A percentile compares a stretch with the other conserved stretches of the same genome.
Evolutionary conservation across 805 yeast genomes (phyloP).

Genomic region (Yamadazyma tumulicola): DNA sequence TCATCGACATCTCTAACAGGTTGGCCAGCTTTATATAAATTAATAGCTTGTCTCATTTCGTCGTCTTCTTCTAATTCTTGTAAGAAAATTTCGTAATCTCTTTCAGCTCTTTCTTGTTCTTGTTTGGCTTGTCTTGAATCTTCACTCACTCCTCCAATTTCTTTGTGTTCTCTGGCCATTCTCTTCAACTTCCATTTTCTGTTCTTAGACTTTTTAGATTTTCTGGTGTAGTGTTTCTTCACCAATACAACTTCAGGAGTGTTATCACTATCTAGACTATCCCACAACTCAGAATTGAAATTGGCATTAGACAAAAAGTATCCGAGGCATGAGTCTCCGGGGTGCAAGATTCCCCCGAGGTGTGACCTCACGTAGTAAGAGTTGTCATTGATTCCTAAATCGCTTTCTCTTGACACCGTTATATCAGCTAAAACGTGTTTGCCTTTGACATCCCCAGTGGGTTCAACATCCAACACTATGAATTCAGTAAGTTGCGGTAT

Average conservation of each 20-base stretch:
- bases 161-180: constrained; percentile 95
- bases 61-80: constrained; percentile 97
- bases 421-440: constrained; percentile 83
- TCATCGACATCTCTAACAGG: constrained; percentile 30
- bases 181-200: constrained; percentile 91
- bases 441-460: constrained; percentile 76
- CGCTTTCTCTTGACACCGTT: constrained; percentile 85
- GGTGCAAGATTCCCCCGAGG: constrained; percentile 89
- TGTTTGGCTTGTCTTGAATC: constrained; percentile 73
- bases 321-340: constrained; percentile 95
- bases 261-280: constrained; percentile 55
- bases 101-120: constrained; percentile 88
- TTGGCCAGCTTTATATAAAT: constrained; percentile 69
- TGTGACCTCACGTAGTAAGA: constrained; percentile 86
- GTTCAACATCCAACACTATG: constrained; percentile 90
- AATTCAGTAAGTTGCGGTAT: constrained; percentile 77
- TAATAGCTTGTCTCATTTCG: constrained; percentile 87
- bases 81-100: constrained; percentile 91
- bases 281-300: constrained; percentile 85
- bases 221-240: constrained; percentile 84
- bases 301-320: constrained; percentile 82
- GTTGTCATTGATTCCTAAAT: constrained; percentile 81
- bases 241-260: constrained; percentile 84
- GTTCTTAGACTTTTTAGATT: constrained; percentile 68
- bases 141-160: constrained; percentile 74